Evolutionary conservation across 2,329 filamentous ascomycete genomes (phyloP).

Genomic region (Colletotrichum orchidophilum): DNA sequence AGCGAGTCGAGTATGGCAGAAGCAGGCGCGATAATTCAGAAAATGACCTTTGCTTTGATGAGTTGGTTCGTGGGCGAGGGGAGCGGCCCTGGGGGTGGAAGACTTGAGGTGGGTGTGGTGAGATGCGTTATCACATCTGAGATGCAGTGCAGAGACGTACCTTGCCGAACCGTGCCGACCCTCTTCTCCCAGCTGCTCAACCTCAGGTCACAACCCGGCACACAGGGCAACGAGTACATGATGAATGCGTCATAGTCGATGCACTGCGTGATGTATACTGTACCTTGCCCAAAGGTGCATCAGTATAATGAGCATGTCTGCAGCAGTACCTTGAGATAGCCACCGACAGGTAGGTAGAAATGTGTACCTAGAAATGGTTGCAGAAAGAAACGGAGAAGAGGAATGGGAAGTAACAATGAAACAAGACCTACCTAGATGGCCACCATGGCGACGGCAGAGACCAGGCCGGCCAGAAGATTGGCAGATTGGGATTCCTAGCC

Average conservation of each 20-base stretch:
- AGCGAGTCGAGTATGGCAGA: neutral
- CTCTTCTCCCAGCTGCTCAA: neutral
- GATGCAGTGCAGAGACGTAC: conserved; percentile 17
- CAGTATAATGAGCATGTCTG: neutral
- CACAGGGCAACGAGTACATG: neutral
- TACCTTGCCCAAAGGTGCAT: neutral
- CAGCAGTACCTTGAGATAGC: neutral
- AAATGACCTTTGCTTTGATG: neutral
- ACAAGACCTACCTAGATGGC: neutral
- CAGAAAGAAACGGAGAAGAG: neutral
- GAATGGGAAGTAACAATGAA: neutral
- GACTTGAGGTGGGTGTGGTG: neutral
- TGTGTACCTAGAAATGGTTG: neutral
- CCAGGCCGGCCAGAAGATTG: neutral
- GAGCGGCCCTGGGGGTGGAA: conserved; percentile 13
- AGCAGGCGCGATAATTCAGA: neutral
- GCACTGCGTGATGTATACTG: neutral
- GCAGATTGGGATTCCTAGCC: neutral
- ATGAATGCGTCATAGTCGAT: too few relatives aligned
- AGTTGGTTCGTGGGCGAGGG: conserved; percentile 23
- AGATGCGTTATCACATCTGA: conserved; percentile 30
- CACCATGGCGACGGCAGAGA: neutral
- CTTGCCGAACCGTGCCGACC: neutral
- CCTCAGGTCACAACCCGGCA: neutral
- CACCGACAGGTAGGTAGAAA: neutral